Conservation (phyloP, 2,329 filamentous ascomycete genomes). For the Fulvia fulva region DNA sequence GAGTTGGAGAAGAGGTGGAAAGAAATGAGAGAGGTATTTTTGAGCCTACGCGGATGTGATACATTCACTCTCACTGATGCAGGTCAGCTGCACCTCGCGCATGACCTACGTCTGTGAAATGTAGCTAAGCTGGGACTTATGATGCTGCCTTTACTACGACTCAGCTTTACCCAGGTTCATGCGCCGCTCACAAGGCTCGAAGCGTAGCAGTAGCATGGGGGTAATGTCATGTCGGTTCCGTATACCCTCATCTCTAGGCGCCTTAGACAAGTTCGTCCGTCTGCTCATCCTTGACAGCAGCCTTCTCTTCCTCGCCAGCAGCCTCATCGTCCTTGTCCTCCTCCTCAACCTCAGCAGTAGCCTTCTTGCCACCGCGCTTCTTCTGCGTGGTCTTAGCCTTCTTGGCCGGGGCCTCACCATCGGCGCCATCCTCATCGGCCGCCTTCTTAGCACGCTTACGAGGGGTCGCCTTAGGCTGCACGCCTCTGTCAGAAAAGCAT, state of each 20-base stretch:
- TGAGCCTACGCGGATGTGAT: background rate
- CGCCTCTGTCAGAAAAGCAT: background rate
- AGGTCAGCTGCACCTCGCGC: background rate
- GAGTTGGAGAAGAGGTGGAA: background rate
- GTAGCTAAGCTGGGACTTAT: background rate
- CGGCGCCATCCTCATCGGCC: background rate
- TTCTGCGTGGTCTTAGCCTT: conserved; percentile 9
- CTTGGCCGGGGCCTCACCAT: background rate
- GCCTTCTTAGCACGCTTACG: conserved; percentile 6
- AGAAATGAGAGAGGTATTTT: background rate
- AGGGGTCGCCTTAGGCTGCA: conserved; percentile 2
- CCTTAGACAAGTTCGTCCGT: background rate
- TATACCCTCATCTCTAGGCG: background rate
- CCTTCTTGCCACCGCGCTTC: conserved; percentile 2
- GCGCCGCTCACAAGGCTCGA: background rate
- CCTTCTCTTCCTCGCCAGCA: background rate
- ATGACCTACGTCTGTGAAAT: background rate
- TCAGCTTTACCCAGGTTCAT: no score
- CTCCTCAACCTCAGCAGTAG: background rate
- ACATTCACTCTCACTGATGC: background rate
- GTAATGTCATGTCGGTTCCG: background rate
- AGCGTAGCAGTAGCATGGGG: background rate
- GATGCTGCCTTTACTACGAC: no score
- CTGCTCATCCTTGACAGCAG: background rate
- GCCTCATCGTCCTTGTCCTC: background rate